Evolutionary conservation across 768 basidiomycete species (phyloP), one percentile per base, ranked within the genome.

Genomic region (Lentinula raphanica): DNA sequence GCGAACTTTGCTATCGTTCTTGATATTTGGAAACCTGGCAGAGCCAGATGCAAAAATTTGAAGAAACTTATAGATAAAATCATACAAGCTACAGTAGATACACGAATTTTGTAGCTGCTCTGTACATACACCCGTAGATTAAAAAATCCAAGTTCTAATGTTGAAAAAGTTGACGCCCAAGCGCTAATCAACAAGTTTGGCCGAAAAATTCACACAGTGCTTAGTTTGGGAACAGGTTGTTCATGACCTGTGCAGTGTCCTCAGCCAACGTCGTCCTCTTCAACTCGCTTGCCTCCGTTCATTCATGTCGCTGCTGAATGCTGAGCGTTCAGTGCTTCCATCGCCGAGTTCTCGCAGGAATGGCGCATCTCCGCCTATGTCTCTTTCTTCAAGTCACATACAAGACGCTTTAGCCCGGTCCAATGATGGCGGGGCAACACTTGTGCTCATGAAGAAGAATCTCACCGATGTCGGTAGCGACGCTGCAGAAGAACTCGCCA

Each of bases 401-500:
- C 70, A 75, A 9, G 83, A 90, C 38, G 91, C 89, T 25, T 68
- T 89, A 21, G 69, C 74, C 49, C 79, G 72, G 58, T 93, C 91
- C 44, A 71, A 80, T 6, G 94, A 98, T 74, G 74, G 79, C 54
- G 93, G 94, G 7, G 83, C 84, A 58, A 96, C 94, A 5, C 76
- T 99, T 57, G 86, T 93, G 67, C 81, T 98, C 49, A 85, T 90
- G 59, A 88, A 92, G 71, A 82, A 88, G 72, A 80, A 80, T 44
- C 74, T 98, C 36, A 83, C 85, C 9, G 86, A 92, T 59, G 81
- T 98, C 40, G 86, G 86, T 8, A 81, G 85, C 62, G 78, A 79
- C 42, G 88, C 88, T n/a, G 88, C 85, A 7, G 81, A 88, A 62
- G 86, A 88, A 64, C 82, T 98, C n/a, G 84, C 84, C 15, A 78